phyloP scores from a whole-genome alignment of 768 basidiomycete species.

The Boletus rufocinnamomeus region DNA sequence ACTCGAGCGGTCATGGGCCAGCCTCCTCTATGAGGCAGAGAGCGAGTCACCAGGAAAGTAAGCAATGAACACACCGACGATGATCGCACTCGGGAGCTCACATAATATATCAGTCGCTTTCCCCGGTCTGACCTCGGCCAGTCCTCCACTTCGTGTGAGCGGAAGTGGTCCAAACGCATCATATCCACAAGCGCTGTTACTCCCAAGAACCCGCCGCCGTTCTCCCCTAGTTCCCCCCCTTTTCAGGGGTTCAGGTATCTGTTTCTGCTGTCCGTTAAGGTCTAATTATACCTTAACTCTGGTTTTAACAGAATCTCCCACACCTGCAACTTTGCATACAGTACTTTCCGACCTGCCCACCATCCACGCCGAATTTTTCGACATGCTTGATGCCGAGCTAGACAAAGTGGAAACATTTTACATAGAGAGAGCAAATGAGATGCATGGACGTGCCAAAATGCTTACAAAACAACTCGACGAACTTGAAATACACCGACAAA shows the following conservation, averaged over 20 bases:
- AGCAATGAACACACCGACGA: neutral
- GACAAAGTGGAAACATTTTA: conserved; percentile 89
- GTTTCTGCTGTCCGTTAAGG: too few relatives aligned
- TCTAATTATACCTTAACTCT: neutral
- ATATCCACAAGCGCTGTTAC: neutral
- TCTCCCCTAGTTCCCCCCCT: conserved; percentile 2
- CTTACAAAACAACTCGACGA: conserved; percentile 74
- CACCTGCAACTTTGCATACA: conserved; percentile 42
- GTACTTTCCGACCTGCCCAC: conserved; percentile 59
- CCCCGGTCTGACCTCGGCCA: conserved; percentile 11
- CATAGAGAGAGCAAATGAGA: conserved; percentile 64
- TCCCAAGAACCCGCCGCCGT: conserved; percentile 1
- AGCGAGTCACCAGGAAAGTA: conserved; percentile 14
- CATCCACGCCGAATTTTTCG: conserved; percentile 72
- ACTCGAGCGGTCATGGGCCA: neutral
- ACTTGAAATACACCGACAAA: conserved; percentile 65
- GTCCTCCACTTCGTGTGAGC: conserved; percentile 7
- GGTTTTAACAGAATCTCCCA: conserved; percentile 13
- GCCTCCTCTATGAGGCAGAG: neutral
- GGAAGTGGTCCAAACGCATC: neutral
- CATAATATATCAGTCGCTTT: conserved; percentile 10
- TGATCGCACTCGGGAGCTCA: neutral
- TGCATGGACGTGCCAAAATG: conserved; percentile 45
- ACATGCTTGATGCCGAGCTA: conserved; percentile 73
- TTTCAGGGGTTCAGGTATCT: conserved; percentile 17